These are phyloP conservation scores for Pseudodiploospora longispora DNA, from an alignment of 2,329 filamentous ascomycete species.

Conservation along the genomic window DNA sequence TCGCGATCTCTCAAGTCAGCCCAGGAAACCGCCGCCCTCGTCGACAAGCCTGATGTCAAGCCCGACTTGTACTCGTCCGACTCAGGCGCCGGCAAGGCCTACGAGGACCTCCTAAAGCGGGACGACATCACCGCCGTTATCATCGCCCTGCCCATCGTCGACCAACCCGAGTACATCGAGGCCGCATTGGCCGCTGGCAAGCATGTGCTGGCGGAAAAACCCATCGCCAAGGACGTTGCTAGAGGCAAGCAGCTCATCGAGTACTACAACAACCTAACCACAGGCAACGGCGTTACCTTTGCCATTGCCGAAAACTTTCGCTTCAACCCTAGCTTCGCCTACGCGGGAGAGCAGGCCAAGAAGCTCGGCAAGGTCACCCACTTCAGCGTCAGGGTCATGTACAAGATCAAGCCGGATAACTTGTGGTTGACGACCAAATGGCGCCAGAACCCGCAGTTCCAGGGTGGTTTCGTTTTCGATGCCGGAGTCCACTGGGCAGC, in stretches of 20 bases:
- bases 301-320: constrained; percentile 68
- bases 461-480: constrained; percentile 71
- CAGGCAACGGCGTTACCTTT: constrained; percentile 32
- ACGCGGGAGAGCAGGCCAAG: constrained; percentile 37
- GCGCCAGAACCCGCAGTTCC: constrained; percentile 62
- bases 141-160: constrained; percentile 54
- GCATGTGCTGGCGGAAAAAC: constrained; percentile 64
- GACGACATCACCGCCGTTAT: constrained; percentile 48
- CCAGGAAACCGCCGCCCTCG: constrained; percentile 32
- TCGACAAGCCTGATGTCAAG: constrained; percentile 18
- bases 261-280: constrained; percentile 20
- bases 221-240: constrained; percentile 52
- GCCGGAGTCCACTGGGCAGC: constrained; percentile 68
- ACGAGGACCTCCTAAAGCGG: constrained; percentile 44
- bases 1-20: constrained; percentile 54
- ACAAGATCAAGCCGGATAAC: constrained; percentile 26
- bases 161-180: constrained; percentile 51
- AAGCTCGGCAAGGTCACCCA: constrained; percentile 28
- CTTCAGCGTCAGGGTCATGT: constrained; percentile 36
- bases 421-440: constrained; percentile 47
- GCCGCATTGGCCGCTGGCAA: constrained; percentile 56
- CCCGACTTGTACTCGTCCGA: constrained; percentile 52
- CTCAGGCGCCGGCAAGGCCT: constrained; percentile 34
- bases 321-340: constrained; percentile 48
- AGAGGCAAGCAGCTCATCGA: constrained; percentile 32